Base-by-base conservation (phyloP, 2,329 filamentous ascomycete species). In the Colletotrichum euphorbiae region DNA sequence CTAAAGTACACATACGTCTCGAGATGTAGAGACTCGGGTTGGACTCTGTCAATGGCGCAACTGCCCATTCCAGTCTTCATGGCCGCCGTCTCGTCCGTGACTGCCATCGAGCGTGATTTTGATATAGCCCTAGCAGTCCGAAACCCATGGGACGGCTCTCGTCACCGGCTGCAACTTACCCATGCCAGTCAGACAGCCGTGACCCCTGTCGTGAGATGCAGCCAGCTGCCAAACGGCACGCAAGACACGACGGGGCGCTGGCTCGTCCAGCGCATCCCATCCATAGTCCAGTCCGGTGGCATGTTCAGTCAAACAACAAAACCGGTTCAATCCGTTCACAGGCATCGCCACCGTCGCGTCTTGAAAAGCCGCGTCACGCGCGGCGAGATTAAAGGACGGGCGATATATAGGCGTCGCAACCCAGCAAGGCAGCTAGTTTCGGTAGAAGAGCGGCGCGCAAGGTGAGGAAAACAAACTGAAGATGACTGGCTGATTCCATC, bases 111-210 rank as follows among this genome's bases (percentile, higher is more conserved):
- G 45, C 21, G 31, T 31, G 11, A 21, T 19, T 38, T 38, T 38
- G 46, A 48, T 58, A n/a, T 45, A 45, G n/a, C 33, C 31, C 17
- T 65, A 38, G 38, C 45, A 64, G 38, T 36, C 28, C 31, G 33
- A 62, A 33, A 21, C 11, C 45, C 60, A 52, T 68, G 65, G 60
- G 65, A 68, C 52, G 60, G 60, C 60, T 54, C 46, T 64, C 46
- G 31, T 54, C 50, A 24, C 19, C 17, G 31, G 31, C 36, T 58
- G 46, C 36, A 31, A 36, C 28, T 57, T 38, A 38, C n/a, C 33
- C 57, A 51, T 52, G 31, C 36, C 64, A 51, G 48, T 48, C 33
- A 21, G 46, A 42, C 15, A 42, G 31, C 66, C 40, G 48, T 60
- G 33, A 45, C 40, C 48, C 54, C 24, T 69, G 54, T 52, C 46